phyloP scores from a whole-genome alignment of 768 basidiomycete genomes.

The Amanita rimosa region DNA sequence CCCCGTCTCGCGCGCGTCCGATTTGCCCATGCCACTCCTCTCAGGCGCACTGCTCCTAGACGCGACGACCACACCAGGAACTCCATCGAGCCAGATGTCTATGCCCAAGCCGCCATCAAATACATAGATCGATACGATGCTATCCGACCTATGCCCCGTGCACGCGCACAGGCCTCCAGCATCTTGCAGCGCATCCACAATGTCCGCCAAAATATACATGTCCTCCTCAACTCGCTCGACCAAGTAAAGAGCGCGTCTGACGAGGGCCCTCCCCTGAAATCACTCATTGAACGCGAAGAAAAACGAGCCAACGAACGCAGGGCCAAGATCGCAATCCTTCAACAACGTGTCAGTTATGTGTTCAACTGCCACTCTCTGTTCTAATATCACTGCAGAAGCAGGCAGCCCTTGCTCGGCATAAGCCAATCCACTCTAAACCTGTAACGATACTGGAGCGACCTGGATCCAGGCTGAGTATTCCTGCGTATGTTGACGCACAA shows the following conservation, averaged over 20 bases:
- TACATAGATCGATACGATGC: conserved; percentile 59
- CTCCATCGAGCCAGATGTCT: conserved; percentile 62
- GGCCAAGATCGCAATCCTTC: conserved; percentile 24
- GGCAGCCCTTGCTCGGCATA: not conserved
- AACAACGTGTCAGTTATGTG: conserved; percentile 22
- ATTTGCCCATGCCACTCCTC: conserved; percentile 63
- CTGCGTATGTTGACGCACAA: not conserved
- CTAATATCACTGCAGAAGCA: not conserved
- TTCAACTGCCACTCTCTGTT: not conserved
- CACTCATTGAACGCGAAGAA: conserved; percentile 30
- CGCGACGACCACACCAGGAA: conserved; percentile 25
- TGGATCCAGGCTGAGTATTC: not conserved
- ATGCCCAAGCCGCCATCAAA: conserved; percentile 64
- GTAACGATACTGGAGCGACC: not conserved
- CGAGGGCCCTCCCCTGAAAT: conserved; percentile 21
- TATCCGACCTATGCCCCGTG: conserved; percentile 41
- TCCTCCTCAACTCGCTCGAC: conserved; percentile 19
- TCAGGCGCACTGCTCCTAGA: conserved; percentile 32
- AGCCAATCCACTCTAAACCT: not conserved
- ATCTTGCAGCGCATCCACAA: conserved; percentile 27
- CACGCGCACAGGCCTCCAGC: conserved; percentile 30
- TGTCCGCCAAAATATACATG: conserved; percentile 26
- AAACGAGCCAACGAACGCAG: conserved; percentile 26
- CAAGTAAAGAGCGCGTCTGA: conserved; percentile 18
- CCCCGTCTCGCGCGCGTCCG: conserved; percentile 46